Evolutionary conservation across 106 monocot genomes (phyloP), one percentile per base, ranked within the genome.

Genomic region (Apostasia ramifera): DNA sequence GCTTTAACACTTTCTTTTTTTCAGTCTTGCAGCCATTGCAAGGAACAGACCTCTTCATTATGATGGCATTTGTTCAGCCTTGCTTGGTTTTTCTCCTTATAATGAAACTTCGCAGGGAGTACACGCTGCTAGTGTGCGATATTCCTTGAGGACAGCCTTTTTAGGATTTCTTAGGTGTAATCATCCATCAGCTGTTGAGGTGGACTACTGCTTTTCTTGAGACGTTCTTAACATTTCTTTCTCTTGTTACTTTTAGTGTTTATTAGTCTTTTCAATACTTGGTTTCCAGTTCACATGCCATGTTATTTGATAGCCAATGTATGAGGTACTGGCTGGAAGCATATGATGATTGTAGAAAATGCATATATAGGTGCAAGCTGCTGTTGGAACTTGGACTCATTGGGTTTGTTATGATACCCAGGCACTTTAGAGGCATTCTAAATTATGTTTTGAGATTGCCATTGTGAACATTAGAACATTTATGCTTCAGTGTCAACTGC

Each of bases 21-120:
- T 15, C 78, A 95, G 95, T 86, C 88, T 95, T 85, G 84, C 88
- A 67, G 74, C 80, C 40, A 84, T 95, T 83, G 95, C 88, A 51
- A 95, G 84, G 76, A 91, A 81, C 40, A 88, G 86, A 56, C 84
- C 82, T 5, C 69, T 71, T 14, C 72, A 86, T 61, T 95, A 89
- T 66, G 71, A 77, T 44, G 42, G 12, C 45, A 84, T 95, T 67
- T 74, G 89, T 40, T 69, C 88, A 75, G 71, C 70, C 55, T 63
- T 95, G 40, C 80, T 95, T 76, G 72, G 57, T 81, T 81, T 95
- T 69, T 76, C 92, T 69, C 80, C 82, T 57, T 79, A 81, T 73
- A 70, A 79, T 49, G 79, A 74, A 48, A 62, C 52, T 37, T 48
- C 57, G 55, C 72, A 61, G 47, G 82, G 75, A 49, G 73, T 73